Evolutionary conservation across 2,329 filamentous ascomycete genomes (phyloP).

Genomic region (Colletotrichum australisinense): DNA sequence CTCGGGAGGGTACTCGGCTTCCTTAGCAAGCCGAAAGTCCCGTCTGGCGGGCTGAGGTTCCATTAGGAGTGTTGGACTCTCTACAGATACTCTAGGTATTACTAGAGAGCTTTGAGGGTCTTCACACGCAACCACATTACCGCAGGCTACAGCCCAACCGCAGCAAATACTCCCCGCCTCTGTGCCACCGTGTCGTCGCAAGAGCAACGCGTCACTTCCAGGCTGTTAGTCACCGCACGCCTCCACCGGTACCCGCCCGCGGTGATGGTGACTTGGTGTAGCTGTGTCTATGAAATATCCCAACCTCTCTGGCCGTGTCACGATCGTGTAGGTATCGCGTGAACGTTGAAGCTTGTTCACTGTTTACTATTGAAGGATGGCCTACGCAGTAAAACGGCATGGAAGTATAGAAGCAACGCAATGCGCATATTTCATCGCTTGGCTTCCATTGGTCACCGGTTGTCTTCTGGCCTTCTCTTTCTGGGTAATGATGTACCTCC

Average conservation of each 20-base stretch:
- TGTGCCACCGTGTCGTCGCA: constrained; percentile 19
- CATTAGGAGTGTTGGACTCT: background rate
- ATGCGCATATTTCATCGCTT: constrained; percentile 9
- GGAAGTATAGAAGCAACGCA: background rate
- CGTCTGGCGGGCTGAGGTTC: background rate
- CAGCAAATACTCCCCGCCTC: constrained; percentile 13
- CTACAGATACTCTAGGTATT: no score
- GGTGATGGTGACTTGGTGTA: background rate
- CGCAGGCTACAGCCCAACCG: background rate
- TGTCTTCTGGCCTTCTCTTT: constrained; percentile 1
- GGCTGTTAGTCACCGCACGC: constrained; percentile 19
- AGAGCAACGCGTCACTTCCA: constrained; percentile 31
- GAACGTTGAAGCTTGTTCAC: background rate
- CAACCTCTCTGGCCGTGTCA: background rate
- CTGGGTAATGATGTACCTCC: constrained; percentile 19
- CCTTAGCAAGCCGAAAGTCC: constrained; percentile 13
- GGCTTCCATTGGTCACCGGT: background rate
- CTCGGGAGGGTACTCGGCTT: background rate
- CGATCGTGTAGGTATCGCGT: background rate
- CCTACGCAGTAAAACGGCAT: background rate
- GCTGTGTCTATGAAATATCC: no score
- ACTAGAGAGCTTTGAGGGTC: background rate
- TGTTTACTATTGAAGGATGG: background rate
- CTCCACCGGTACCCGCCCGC: constrained; percentile 18
- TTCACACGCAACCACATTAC: background rate